Conservation (phyloP, 257 asterid species). For the Paraleonurus japonicus region DNA sequence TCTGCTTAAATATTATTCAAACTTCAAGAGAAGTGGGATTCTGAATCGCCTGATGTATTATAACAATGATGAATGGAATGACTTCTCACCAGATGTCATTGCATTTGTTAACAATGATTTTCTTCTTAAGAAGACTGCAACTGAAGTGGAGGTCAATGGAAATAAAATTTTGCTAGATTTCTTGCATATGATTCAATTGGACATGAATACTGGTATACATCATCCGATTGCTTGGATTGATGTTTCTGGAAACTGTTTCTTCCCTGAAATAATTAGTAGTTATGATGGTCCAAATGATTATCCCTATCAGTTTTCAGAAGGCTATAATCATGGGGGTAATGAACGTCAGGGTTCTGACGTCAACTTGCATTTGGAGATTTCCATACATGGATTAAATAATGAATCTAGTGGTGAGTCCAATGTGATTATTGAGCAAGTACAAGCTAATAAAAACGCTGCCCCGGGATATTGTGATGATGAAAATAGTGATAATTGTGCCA, state of each 20-base stretch:
- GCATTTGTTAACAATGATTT: slow-evolving; percentile 50
- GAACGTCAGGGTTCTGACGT: slow-evolving; percentile 46
- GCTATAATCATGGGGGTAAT: slow-evolving; percentile 19
- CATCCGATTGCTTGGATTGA: slow-evolving; percentile 92
- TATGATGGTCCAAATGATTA: slow-evolving; percentile 31
- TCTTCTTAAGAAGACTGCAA: slow-evolving; percentile 48
- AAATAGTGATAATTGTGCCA: slow-evolving; percentile 36
- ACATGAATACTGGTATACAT: slow-evolving; percentile 57
- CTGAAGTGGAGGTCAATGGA: slow-evolving; percentile 58
- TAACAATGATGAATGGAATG: slow-evolving; percentile 69
- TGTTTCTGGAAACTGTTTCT: slow-evolving; percentile 69
- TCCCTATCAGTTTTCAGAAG: slow-evolving; percentile 33
- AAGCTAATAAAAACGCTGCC: slow-evolving; percentile 32
- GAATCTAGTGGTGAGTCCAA: slow-evolving; percentile 78
- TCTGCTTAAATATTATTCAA: slow-evolving; percentile 44
- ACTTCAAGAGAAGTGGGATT: slow-evolving; percentile 59
- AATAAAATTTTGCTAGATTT: slow-evolving; percentile 56
- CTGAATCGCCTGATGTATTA: slow-evolving; percentile 71
- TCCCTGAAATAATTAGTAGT: slow-evolving; percentile 59
- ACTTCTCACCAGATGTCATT: slow-evolving; percentile 62
- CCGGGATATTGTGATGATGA: slow-evolving; percentile 39
- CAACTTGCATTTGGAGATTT: slow-evolving; percentile 73
- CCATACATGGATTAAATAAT: slow-evolving; percentile 56
- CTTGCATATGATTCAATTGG: slow-evolving; percentile 64
- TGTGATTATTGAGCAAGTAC: slow-evolving; percentile 42